Evolutionary conservation across 2,329 filamentous ascomycete genomes (phyloP), one percentile per base, ranked within the genome.

Genomic region (Aspergillus novofumigatus): DNA sequence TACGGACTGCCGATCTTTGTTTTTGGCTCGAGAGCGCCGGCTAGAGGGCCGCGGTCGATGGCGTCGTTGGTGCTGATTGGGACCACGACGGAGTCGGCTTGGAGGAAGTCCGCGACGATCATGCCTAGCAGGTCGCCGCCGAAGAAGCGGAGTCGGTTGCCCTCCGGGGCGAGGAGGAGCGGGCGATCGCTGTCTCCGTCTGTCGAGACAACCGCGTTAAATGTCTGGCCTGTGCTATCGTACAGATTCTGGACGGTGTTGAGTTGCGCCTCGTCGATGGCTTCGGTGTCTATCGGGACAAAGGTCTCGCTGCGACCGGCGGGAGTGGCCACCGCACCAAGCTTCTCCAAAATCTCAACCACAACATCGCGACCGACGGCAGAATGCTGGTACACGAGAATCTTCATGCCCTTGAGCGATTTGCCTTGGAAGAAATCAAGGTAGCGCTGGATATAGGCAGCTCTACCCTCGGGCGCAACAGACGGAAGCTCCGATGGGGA

Each of bases 1-100:
- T 71, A 71, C 3, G 69, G 69, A 41, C 69, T 72, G 21, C 69
- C 69, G 32, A 71, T 72, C 58, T 71, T 71, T 0, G 69, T 72
- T 57, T 71, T 71, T 0, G 69, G 65, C 51, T 70, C 64, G 4
- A 62, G 64, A 28, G 63, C 65, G 41, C 49, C 9, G 17, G 67
- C 65, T 6, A 72, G 60, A 10, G 64, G 44, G 35, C 69, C 69
- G 26, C 65, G 63, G 54, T 72, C 69, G 49, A 72, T 71, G 14
- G 69, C 69, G 53, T 72, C 69, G 48, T 72, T 72, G 51, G 62
- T 66, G 61, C 67, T 70, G 55, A 72, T 71, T 0, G 69, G 69
- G 20, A 72, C 69, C n/a, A 71, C 67, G 9, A 66, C 67, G 3
- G 69, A 63, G 45, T 67, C 69, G 21, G 67, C 61, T 42, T 59